Evolutionary conservation across 306 rosid genomes (phyloP).

Genomic region (Cotoneaster glaucophyllus): DNA sequence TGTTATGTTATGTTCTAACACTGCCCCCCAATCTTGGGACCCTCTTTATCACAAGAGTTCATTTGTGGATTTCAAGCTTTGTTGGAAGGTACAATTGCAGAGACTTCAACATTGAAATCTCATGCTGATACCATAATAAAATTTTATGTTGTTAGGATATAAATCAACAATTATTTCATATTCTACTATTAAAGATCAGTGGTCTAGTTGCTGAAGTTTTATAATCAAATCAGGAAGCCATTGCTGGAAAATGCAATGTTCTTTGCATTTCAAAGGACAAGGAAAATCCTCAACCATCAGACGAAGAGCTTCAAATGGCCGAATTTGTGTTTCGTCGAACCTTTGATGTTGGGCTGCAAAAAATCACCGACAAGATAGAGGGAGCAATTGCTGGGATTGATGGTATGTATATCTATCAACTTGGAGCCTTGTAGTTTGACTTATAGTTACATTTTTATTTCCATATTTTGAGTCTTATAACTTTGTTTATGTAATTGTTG

Average conservation of each 20-base stretch:
- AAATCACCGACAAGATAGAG: slow-evolving; percentile 41
- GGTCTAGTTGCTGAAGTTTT: background rate
- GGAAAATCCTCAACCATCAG: slow-evolving; percentile 54
- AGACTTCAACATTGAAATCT: background rate
- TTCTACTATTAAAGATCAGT: background rate
- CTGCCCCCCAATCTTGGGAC: background rate
- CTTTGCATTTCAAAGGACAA: slow-evolving; percentile 57
- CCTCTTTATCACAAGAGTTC: background rate
- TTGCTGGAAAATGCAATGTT: slow-evolving; percentile 84
- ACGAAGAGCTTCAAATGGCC: slow-evolving; percentile 47
- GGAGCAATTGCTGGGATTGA: slow-evolving; percentile 53
- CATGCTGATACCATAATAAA: background rate
- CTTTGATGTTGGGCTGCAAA: slow-evolving; percentile 56
- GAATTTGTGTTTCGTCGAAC: slow-evolving; percentile 69
- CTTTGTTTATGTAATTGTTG: slow-evolving; percentile 39
- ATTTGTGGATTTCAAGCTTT: background rate
- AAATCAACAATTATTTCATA: background rate
- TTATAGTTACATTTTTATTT: slow-evolving; percentile 8
- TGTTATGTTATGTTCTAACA: background rate
- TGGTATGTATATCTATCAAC: slow-evolving; percentile 31
- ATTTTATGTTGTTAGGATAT: background rate
- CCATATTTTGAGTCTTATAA: slow-evolving; percentile 21
- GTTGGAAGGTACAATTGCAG: background rate
- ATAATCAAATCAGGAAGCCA: slow-evolving; percentile 57
- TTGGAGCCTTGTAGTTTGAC: background rate